A percentile compares a stretch with the other conserved stretches of the same genome.
These are phyloP conservation scores for Sordariomycetes sp. DNA, from an alignment of 2,329 filamentous ascomycete genomes.

Conservation along the genomic window DNA sequence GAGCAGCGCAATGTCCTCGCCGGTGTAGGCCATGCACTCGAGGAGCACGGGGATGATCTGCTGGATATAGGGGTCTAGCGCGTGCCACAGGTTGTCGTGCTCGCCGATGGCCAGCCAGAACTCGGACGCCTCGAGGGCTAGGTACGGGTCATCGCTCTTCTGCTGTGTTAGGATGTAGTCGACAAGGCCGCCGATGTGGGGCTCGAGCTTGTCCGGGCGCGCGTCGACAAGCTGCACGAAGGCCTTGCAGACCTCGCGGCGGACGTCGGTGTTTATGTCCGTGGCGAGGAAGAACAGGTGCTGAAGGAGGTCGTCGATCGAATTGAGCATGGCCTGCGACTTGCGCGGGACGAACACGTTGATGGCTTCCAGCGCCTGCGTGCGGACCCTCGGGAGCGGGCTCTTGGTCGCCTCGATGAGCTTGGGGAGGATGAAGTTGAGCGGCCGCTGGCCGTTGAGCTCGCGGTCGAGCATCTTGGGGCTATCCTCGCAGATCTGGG, in stretches of 20 bases:
- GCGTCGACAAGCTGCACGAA: conserved; percentile 89
- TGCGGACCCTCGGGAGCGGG: conserved; percentile 62
- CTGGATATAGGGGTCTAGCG: conserved; percentile 62
- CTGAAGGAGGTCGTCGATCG: conserved; percentile 68
- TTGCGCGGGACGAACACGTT: conserved; percentile 85
- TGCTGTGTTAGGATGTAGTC: conserved; percentile 91
- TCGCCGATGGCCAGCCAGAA: conserved; percentile 95
- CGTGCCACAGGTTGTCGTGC: conserved; percentile 64
- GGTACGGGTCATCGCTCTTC: conserved; percentile 71
- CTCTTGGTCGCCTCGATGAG: conserved; percentile 77
- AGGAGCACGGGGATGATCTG: conserved; percentile 85
- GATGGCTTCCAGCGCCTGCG: conserved; percentile 68
- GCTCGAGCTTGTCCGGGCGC: conserved; percentile 77
- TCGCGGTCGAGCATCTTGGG: conserved; percentile 74
- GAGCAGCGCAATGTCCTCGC: conserved; percentile 79
- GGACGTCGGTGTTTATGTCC: conserved; percentile 69
- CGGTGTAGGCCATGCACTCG: conserved; percentile 90
- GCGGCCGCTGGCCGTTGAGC: conserved; percentile 75
- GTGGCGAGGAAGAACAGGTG: conserved; percentile 71
- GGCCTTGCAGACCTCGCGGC: conserved; percentile 82
- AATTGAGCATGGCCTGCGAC: conserved; percentile 67
- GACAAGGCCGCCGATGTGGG: conserved; percentile 77
- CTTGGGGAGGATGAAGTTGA: conserved; percentile 81
- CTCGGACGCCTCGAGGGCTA: conserved; percentile 89
- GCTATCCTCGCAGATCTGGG: conserved; percentile 97